Percentiles rank a stretch among this genome's conserved stretches.
Evolutionary conservation across 176 grass and related monocot species (phyloP).

Genomic region (Chrysopogon serrulatus): DNA sequence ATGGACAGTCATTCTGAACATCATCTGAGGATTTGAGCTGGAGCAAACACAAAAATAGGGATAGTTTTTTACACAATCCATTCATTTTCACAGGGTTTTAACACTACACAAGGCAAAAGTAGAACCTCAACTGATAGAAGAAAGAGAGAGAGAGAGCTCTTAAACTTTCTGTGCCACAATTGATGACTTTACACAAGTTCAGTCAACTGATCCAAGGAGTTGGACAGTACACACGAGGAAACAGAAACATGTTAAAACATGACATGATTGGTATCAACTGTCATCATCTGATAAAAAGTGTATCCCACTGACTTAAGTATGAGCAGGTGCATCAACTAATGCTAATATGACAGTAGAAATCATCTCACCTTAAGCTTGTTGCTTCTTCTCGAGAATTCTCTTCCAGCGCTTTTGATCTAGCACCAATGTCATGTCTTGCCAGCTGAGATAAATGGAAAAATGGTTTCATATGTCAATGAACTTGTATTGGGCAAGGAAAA

Average conservation of each 20-base stretch:
- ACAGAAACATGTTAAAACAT: not conserved
- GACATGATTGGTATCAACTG: not conserved
- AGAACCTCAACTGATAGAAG: not conserved
- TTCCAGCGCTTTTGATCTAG: conserved; percentile 51
- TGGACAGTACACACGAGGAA: not conserved
- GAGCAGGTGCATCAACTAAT: not conserved
- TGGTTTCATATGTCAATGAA: conserved; percentile 13
- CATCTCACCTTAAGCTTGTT: conserved; percentile 38
- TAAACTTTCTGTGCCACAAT: not conserved
- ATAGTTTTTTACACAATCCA: not conserved
- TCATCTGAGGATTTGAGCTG: not conserved
- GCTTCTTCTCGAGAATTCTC: conserved; percentile 47
- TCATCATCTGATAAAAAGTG: not conserved
- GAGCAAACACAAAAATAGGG: not conserved
- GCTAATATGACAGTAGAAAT: not conserved
- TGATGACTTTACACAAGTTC: conserved; percentile 8
- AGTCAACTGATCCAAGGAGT: not conserved
- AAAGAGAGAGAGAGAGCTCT: not conserved
- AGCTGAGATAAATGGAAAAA: conserved; percentile 27
- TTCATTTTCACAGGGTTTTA: not conserved
- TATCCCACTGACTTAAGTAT: not conserved
- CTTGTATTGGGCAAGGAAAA: not conserved
- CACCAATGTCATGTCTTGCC: conserved; percentile 44
- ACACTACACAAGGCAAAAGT: not conserved
- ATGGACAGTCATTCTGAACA: not conserved